Evolutionary conservation across 2,329 filamentous ascomycete genomes (phyloP).

Genomic region (Purpureocillium lavendulum): DNA sequence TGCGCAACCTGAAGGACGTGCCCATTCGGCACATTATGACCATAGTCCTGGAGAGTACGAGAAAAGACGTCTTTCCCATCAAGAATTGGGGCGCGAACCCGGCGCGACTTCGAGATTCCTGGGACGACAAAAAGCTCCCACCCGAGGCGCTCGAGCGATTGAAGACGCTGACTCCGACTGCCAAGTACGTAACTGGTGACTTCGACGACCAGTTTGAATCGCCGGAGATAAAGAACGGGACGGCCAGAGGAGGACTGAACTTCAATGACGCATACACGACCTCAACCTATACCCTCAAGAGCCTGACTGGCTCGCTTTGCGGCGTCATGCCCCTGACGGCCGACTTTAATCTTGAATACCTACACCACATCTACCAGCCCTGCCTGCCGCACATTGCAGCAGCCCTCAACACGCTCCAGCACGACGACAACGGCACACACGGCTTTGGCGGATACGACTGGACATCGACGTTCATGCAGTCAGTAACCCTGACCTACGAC

Average conservation of each 20-base stretch:
- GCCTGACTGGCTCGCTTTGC: constrained; percentile 30
- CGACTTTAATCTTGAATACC: constrained; percentile 33
- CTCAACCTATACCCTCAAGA: constrained; percentile 35
- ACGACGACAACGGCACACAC: constrained; percentile 1
- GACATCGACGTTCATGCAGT: constrained; percentile 22
- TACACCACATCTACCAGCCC: constrained; percentile 33
- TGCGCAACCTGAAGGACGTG: constrained; percentile 16
- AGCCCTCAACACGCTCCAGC: constrained; percentile 16
- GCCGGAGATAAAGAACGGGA: constrained; percentile 1
- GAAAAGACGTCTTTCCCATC: constrained; percentile 34
- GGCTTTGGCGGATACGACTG: constrained; percentile 18
- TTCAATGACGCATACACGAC: constrained; percentile 31
- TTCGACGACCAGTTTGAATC: constrained; percentile 22
- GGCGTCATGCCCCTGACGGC: constrained; percentile 31
- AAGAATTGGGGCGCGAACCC: constrained; percentile 28
- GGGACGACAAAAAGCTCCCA: constrained; percentile 20
- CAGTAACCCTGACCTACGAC: constrained; percentile 22
- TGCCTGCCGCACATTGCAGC: constrained; percentile 31
- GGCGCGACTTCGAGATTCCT: constrained; percentile 20
- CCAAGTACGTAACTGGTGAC: constrained; percentile 24
- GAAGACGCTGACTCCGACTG: constrained; percentile 18
- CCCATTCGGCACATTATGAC: constrained; percentile 32
- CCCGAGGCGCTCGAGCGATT: constrained; percentile 22
- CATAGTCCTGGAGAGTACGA: constrained; percentile 32
- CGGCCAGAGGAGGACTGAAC: constrained; percentile 27